phyloP scores from a whole-genome alignment of 192 early-diverging fungal species.

The Coemansia sp. region DNA sequence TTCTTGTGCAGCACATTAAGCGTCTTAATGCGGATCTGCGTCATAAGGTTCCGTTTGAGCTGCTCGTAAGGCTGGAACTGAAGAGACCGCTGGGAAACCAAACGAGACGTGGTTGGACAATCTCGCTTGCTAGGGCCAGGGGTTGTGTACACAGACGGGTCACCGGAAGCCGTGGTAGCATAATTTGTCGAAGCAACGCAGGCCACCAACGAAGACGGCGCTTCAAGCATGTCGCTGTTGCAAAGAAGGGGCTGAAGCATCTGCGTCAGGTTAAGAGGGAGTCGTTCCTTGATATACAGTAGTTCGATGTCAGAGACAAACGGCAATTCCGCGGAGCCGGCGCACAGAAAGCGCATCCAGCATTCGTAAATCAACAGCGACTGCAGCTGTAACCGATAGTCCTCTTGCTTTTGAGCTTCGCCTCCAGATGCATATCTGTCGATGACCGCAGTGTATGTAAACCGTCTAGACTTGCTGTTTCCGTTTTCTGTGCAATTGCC shows the following conservation, averaged over 20 bases:
- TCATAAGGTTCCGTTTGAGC: conserved; percentile 22
- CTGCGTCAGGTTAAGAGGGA: conserved; percentile 37
- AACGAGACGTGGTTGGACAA: not conserved
- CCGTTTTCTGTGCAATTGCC: not conserved
- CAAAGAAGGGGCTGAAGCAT: conserved; percentile 31
- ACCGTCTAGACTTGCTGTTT: conserved; percentile 9
- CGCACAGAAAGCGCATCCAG: conserved; percentile 35
- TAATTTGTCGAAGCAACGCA: not conserved
- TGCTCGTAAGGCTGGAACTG: conserved; percentile 21
- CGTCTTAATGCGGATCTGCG: conserved; percentile 10
- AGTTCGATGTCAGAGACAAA: conserved; percentile 29
- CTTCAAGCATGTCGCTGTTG: conserved; percentile 30
- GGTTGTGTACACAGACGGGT: not conserved
- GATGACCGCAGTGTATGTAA: conserved; percentile 8
- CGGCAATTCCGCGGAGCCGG: conserved; percentile 15
- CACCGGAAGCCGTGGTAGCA: not conserved
- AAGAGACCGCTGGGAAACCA: conserved; percentile 15
- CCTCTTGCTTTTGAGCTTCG: conserved; percentile 13
- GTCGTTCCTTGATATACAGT: conserved; percentile 36
- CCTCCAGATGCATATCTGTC: conserved; percentile 6
- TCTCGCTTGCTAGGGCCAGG: not conserved
- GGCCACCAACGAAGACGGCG: not conserved
- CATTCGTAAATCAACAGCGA: conserved; percentile 43
- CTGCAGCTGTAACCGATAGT: conserved; percentile 22
- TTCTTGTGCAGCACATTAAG: conserved; percentile 9